Evolutionary conservation across 2,329 filamentous ascomycete species (phyloP), one percentile per base, ranked within the genome.

Genomic region (Diaporthe sp.): DNA sequence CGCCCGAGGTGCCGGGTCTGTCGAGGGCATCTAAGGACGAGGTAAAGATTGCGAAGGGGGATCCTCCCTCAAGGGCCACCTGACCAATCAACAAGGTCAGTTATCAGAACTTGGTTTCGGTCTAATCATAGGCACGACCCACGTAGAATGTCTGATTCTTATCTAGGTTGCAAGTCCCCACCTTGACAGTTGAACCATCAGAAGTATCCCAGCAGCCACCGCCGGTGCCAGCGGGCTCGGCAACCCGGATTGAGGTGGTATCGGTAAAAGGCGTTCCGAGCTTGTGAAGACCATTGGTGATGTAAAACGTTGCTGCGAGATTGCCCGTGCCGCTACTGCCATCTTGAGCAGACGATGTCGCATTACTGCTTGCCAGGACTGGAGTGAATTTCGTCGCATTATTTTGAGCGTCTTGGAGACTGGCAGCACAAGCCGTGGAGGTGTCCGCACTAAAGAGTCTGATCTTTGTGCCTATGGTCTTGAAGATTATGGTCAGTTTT

Each of bases 101-200:
- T 42, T 10, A 13, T 7, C 10, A 39, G 19, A 5, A 13, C 8
- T 39, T 39, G 9, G 9, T 3, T 15, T 12, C 17, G n/a, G 34
- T 25, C 1, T 39, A 22, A 25, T 39, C 2, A 9, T 4, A 1
- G 12, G 37, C 22, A 61, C 2, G 2, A 3, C 37, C 7, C 10
- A 62, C 60, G n/a, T 44, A 62, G 25, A 62, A 62, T 2, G 60
- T 62, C n/a, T 62, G 60, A n/a, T 46, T 62, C 39, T 62, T 62
- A 12, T 46, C 60, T 3, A 62, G 7, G 8, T 62, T 62, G 60
- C 60, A 62, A 4, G 60, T 7, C 25, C n/a, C 60, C 6, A 62
- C 39, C 28, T 22, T 44, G 4, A 62, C 60, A 39, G 37, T 39
- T 17, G 60, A 62, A 9, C 60, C 60, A 31, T 22, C 39, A 46